These are phyloP conservation scores for Aphanocladium album DNA, from an alignment of 2,329 filamentous ascomycete genomes.

Conservation along the genomic window DNA sequence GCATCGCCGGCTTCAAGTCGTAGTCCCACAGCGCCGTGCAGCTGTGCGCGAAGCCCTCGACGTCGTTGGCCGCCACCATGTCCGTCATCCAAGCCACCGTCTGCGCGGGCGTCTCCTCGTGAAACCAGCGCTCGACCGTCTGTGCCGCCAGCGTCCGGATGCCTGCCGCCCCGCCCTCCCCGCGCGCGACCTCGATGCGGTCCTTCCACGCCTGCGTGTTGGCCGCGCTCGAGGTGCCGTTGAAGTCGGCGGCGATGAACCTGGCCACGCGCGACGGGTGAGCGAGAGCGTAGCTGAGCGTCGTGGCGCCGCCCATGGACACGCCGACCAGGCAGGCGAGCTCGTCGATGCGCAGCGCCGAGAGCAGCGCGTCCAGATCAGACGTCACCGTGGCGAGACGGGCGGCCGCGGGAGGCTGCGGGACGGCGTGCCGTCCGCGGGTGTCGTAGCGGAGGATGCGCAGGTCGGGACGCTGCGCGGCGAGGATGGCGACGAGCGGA, in stretches of 20 bases:
- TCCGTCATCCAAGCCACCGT: constrained; percentile 54
- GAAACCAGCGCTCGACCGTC: constrained; percentile 78
- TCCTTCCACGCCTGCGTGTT: constrained; percentile 79
- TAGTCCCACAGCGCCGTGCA: constrained; percentile 70
- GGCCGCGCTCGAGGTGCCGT: constrained; percentile 62
- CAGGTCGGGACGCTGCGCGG: constrained; percentile 55
- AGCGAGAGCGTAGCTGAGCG: constrained; percentile 63
- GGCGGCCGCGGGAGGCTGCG: constrained; percentile 43
- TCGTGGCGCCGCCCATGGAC: constrained; percentile 74
- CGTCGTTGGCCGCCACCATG: constrained; percentile 64
- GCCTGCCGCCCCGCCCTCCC: constrained; percentile 45
- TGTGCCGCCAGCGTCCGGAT: constrained; percentile 62
- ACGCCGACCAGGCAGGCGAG: constrained; percentile 69
- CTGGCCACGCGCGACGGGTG: constrained; percentile 53
- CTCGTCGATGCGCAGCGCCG: constrained; percentile 62
- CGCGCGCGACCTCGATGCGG: constrained; percentile 61
- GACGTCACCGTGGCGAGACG: constrained; percentile 61
- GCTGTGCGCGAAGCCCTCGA: constrained; percentile 63
- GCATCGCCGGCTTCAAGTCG: constrained; percentile 56
- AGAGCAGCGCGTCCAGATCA: constrained; percentile 62
- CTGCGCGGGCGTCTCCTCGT: constrained; percentile 41
- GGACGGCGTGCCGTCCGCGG: constrained; percentile 58
- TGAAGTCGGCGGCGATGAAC: constrained; percentile 77
- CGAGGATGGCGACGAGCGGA: constrained; percentile 59
- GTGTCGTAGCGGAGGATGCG: constrained; percentile 73